Percentiles rank a stretch among this genome's conserved stretches.
Conservation (phyloP, 2,329 filamentous ascomycete genomes). For the Capronia epimyces region DNA sequence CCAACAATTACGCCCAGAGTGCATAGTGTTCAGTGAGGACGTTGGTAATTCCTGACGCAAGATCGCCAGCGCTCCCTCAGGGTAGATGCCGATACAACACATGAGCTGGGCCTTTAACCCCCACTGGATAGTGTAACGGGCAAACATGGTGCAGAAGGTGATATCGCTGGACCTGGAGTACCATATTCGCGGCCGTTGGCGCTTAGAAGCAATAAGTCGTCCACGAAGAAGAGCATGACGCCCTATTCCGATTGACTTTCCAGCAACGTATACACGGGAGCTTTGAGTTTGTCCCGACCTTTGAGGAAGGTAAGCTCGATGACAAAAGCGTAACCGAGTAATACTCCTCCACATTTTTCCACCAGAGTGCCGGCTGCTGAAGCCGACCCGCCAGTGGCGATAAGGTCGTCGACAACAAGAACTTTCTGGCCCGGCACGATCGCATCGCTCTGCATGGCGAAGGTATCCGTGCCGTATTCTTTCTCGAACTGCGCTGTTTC, state of each 20-base stretch:
- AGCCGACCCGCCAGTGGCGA: conserved; percentile 93
- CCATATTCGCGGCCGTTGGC: neutral
- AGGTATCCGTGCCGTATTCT: conserved; percentile 92
- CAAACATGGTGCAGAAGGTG: neutral
- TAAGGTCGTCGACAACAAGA: conserved; percentile 93
- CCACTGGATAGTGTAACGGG: too few relatives aligned
- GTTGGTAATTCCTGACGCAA: too few relatives aligned
- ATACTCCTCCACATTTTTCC: conserved; percentile 73
- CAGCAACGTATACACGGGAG: conserved; percentile 77
- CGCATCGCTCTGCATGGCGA: conserved; percentile 88
- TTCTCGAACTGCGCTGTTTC: conserved; percentile 84
- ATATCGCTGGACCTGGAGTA: neutral
- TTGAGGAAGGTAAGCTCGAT: conserved; percentile 92
- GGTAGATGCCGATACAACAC: too few relatives aligned
- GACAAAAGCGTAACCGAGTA: conserved; percentile 89
- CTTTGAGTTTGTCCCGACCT: conserved; percentile 81
- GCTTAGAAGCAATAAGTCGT: neutral
- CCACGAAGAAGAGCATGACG: neutral
- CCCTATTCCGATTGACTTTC: conserved; percentile 47
- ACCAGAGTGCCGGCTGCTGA: conserved; percentile 82
- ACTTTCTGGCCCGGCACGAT: conserved; percentile 84
- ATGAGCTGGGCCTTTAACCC: too few relatives aligned
- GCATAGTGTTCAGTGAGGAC: too few relatives aligned
- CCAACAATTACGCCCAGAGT: too few relatives aligned
- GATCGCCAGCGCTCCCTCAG: too few relatives aligned